Evolutionary conservation across 2,329 filamentous ascomycete genomes (phyloP).

Genomic region (Dothistroma pini): DNA sequence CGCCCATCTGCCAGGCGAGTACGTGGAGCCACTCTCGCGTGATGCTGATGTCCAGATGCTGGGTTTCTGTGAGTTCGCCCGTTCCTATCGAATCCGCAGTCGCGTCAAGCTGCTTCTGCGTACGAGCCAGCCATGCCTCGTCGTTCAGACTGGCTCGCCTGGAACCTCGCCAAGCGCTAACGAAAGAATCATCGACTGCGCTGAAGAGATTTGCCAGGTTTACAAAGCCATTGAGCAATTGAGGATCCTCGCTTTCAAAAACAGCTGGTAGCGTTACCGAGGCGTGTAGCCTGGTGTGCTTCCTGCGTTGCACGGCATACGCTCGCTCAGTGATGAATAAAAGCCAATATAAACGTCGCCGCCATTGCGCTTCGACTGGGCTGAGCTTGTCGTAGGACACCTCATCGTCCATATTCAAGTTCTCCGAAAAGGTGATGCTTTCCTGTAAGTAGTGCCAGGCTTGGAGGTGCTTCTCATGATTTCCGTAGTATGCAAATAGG

Average conservation of each 20-base stretch:
- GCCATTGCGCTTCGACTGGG: conserved; percentile 34
- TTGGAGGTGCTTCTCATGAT: conserved; percentile 32
- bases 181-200: conserved; percentile 36
- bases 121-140: conserved; percentile 34
- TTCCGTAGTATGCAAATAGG: conserved; percentile 36
- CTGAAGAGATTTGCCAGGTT: conserved; percentile 36
- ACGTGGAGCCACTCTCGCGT: conserved; percentile 37
- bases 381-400: conserved; percentile 31
- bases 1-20: conserved; percentile 38
- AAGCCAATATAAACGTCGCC: conserved; percentile 35
- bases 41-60: conserved; percentile 34
- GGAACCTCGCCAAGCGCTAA: conserved; percentile 35
- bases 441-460: conserved; percentile 38
- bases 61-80: conserved; percentile 33
- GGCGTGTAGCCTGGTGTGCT: conserved; percentile 32
- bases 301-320: conserved; percentile 36
- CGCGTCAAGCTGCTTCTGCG: conserved; percentile 34
- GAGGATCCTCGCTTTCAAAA: conserved; percentile 34
- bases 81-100: conserved; percentile 27
- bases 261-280: conserved; percentile 32
- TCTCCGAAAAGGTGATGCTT: conserved; percentile 34
- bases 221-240: conserved; percentile 35
- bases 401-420: conserved; percentile 35
- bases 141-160: conserved; percentile 34
- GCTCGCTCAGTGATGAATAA: conserved; percentile 38